These are phyloP conservation scores for Sporisorium iseilematis-ciliati DNA, from an alignment of 1,284 basidiomycete genomes.

Conservation along the genomic window DNA sequence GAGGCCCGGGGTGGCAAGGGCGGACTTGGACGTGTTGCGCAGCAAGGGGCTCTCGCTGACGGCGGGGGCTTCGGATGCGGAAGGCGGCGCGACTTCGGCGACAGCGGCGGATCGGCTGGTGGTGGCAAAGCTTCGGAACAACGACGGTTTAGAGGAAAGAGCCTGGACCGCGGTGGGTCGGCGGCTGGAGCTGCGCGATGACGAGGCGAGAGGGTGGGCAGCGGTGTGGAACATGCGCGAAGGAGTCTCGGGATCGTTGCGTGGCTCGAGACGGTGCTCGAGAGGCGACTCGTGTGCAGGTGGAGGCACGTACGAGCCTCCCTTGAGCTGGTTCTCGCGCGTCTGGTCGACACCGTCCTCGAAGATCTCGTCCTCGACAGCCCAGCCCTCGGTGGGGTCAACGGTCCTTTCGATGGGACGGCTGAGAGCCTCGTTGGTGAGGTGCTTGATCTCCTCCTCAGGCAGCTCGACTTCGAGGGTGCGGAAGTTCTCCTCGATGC, in stretches of 20 bases:
- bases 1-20: constrained; percentile 57
- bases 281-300: constrained; percentile 52
- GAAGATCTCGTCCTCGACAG: constrained; percentile 61
- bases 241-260: constrained; percentile 51
- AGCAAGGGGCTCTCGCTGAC: constrained; percentile 50
- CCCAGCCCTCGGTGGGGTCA: constrained; percentile 60
- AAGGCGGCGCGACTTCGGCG: constrained; percentile 33
- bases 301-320: constrained; percentile 46
- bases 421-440: constrained; percentile 56
- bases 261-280: constrained; percentile 61
- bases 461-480: constrained; percentile 45
- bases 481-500: constrained; percentile 61
- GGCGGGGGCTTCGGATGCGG: constrained; percentile 38
- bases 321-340: constrained; percentile 56
- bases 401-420: constrained; percentile 59
- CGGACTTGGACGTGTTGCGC: constrained; percentile 48
- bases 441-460: constrained; percentile 58
- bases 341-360: constrained; percentile 63
- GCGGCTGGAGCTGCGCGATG: constrained; percentile 19
- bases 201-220: constrained; percentile 40
- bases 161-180: constrained; percentile 56
- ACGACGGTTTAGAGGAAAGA: constrained; percentile 19
- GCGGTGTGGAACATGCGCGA: constrained; percentile 46
- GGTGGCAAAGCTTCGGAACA: constrained; percentile 53
- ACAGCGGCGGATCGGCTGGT: constrained; percentile 42